Conservation (phyloP, 768 basidiomycete species). For the Lentinula sp. region DNA sequence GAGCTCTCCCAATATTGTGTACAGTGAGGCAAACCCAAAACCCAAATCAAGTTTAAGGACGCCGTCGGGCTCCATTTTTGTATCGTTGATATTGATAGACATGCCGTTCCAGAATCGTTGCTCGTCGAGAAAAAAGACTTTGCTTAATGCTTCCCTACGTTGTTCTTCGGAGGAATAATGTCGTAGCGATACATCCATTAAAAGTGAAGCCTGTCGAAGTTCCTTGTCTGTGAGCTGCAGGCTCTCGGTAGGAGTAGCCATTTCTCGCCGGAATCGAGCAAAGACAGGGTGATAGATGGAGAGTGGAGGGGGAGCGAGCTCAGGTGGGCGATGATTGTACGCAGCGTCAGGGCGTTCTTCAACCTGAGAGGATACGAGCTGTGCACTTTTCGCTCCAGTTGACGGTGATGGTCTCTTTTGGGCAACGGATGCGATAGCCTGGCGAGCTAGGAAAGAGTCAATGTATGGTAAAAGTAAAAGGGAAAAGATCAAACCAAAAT, state of each 20-base stretch:
- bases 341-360: slow-evolving; percentile 2
- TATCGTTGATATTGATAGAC: too few species aligned
- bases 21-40: too few species aligned
- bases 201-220: background rate
- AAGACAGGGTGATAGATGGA: slow-evolving; percentile 11
- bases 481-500: background rate
- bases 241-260: background rate
- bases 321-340: slow-evolving; percentile 8
- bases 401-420: background rate
- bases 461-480: background rate
- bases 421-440: background rate
- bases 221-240: background rate
- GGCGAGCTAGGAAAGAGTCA: background rate
- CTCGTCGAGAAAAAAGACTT: too few species aligned
- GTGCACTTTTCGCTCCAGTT: background rate
- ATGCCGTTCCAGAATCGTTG: too few species aligned
- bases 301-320: slow-evolving; percentile 8
- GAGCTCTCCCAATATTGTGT: background rate
- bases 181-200: background rate
- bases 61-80: too few species aligned
- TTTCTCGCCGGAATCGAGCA: background rate
- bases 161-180: background rate
- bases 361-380: background rate
- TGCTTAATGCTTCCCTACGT: too few species aligned
- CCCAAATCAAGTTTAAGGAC: too few species aligned